phyloP scores from a whole-genome alignment of 164 flowering plant species.

The Platanus orientalis region DNA sequence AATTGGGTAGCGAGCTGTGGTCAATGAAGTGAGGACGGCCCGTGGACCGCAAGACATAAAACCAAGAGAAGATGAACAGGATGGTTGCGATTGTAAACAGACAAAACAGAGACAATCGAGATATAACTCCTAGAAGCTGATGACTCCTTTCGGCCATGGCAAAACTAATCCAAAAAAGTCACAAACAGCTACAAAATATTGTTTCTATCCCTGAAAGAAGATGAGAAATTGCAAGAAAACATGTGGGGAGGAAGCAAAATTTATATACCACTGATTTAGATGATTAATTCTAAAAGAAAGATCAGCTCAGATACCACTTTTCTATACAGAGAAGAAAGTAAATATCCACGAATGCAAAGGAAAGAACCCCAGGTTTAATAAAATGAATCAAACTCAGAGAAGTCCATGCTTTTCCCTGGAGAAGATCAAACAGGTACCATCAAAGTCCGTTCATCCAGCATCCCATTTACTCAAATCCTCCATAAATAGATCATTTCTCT shows the following conservation, averaged over 20 bases:
- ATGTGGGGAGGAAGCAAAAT: not conserved
- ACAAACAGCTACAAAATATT: not conserved
- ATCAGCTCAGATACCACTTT: not conserved
- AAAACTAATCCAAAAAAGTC: conserved; percentile 9
- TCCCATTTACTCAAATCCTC: no score
- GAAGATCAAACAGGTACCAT: not conserved
- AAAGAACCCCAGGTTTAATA: not conserved
- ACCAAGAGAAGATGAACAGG: conserved; percentile 64
- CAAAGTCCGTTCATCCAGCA: no score
- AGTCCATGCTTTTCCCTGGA: not conserved
- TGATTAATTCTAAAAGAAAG: not conserved
- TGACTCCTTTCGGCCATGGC: conserved; percentile 46
- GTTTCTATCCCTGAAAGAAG: conserved; percentile 1
- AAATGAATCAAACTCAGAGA: not conserved
- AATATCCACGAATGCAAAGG: not conserved
- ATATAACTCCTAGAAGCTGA: conserved; percentile 31
- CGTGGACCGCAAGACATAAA: conserved; percentile 56
- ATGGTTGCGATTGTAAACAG: conserved; percentile 40
- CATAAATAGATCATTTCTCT: not conserved
- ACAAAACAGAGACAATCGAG: conserved; percentile 41
- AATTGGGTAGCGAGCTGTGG: conserved; percentile 31
- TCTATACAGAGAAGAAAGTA: not conserved
- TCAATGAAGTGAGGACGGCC: conserved; percentile 37
- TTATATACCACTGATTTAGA: not conserved
- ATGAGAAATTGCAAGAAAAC: not conserved